Conservation (phyloP, 306 rosid genomes). For the Luffa aegyptiaca region DNA sequence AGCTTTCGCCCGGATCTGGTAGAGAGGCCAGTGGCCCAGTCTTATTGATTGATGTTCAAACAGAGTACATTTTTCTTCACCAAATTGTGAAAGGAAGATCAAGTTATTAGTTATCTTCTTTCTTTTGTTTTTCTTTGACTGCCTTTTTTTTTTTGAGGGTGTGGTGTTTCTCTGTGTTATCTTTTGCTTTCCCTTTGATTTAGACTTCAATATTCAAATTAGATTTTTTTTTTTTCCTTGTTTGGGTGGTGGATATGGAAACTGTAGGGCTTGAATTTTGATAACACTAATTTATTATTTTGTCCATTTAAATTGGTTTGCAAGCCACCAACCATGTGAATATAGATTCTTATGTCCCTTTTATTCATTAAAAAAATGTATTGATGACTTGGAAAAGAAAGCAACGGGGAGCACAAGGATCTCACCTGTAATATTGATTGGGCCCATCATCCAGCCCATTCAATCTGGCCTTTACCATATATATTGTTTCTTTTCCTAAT, state of each 20-base stretch:
- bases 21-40: neutral
- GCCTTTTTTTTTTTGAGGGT: neutral
- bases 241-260: constrained; percentile 2
- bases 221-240: neutral
- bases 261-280: neutral
- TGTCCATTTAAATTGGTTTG: neutral
- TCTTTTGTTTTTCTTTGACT: neutral
- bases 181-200: neutral
- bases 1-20: constrained; percentile 40
- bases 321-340: neutral
- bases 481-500: no score
- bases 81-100: constrained; percentile 4
- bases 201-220: neutral
- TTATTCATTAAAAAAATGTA: neutral
- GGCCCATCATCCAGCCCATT: neutral
- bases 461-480: neutral
- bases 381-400: neutral
- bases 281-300: neutral
- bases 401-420: neutral
- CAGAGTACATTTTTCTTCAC: neutral
- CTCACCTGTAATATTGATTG: neutral
- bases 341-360: neutral
- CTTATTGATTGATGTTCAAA: neutral
- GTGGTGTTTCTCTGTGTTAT: neutral
- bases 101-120: neutral